phyloP scores from a whole-genome alignment of 257 asterid genomes.

The Nicotiana obtusifolia region DNA sequence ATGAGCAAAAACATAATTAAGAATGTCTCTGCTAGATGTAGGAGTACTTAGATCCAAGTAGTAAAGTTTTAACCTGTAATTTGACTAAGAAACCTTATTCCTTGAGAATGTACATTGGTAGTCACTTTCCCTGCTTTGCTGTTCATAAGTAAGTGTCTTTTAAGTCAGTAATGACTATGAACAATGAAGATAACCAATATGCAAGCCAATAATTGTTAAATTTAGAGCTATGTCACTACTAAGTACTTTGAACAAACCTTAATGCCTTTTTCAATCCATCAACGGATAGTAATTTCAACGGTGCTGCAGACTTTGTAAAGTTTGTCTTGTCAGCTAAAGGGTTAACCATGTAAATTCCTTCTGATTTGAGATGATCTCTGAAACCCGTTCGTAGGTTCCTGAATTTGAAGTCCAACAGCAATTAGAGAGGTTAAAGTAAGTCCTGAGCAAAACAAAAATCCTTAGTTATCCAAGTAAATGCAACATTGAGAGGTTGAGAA shows the following conservation, averaged over 20 bases:
- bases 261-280: slow-evolving; percentile 76
- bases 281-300: slow-evolving; percentile 71
- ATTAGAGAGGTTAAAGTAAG: neutral
- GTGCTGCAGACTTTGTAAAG: slow-evolving; percentile 43
- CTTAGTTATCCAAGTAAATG: neutral
- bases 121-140: slow-evolving; percentile 84
- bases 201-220: neutral
- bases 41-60: neutral
- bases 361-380: slow-evolving; percentile 59
- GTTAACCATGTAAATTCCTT: slow-evolving; percentile 66
- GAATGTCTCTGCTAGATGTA: neutral
- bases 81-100: slow-evolving; percentile 77
- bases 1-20: slow-evolving; percentile 8
- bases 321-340: slow-evolving; percentile 38
- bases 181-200: neutral
- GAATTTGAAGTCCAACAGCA: slow-evolving; percentile 16
- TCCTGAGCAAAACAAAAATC: slow-evolving; percentile 2
- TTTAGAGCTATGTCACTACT: neutral
- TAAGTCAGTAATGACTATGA: neutral
- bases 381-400: slow-evolving; percentile 80
- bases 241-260: slow-evolving; percentile 43
- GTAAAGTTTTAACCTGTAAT: slow-evolving; percentile 44
- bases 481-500: neutral
- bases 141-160: slow-evolving; percentile 12
- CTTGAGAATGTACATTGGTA: slow-evolving; percentile 76